Conservation (phyloP, 177 flowering plant genomes). For the Telopea speciosissima region DNA sequence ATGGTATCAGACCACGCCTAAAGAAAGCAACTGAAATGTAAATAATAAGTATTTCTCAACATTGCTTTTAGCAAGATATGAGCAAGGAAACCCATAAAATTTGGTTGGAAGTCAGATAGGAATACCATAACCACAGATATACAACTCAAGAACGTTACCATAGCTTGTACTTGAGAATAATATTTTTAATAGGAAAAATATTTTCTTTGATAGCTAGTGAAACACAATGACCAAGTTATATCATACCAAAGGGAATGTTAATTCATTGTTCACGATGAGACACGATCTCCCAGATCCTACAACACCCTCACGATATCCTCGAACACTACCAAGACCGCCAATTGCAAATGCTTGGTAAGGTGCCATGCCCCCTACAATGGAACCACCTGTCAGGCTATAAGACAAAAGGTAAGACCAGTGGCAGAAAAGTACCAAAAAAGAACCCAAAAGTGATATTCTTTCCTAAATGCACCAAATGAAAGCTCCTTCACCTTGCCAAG, state of each 20-base stretch:
- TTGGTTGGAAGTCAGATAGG: no score
- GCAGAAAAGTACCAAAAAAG: conserved; percentile 1
- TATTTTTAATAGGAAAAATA: no score
- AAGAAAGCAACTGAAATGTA: no score
- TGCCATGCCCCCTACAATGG: conserved; percentile 94
- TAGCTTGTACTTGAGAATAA: no score
- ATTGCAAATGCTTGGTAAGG: conserved; percentile 94
- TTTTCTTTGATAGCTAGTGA: no score
- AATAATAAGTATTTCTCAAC: no score
- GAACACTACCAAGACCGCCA: conserved; percentile 80
- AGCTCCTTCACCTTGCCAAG: conserved; percentile 52
- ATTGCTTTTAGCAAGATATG: no score
- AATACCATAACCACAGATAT: no score
- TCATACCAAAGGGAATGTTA: conserved; percentile 79
- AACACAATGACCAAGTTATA: neutral
- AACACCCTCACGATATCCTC: conserved; percentile 96
- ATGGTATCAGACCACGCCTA: no score
- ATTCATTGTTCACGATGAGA: conserved; percentile 68
- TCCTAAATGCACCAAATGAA: neutral
- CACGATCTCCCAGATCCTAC: conserved; percentile 91
- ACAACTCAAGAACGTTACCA: no score
- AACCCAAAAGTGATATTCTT: neutral
- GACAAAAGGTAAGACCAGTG: conserved; percentile 18
- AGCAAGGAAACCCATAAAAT: no score
- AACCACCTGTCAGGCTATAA: conserved; percentile 86